Evolutionary conservation across 495 filamentous ascomycete genomes (phyloP).

Genomic region (Xylaria nigripes): DNA sequence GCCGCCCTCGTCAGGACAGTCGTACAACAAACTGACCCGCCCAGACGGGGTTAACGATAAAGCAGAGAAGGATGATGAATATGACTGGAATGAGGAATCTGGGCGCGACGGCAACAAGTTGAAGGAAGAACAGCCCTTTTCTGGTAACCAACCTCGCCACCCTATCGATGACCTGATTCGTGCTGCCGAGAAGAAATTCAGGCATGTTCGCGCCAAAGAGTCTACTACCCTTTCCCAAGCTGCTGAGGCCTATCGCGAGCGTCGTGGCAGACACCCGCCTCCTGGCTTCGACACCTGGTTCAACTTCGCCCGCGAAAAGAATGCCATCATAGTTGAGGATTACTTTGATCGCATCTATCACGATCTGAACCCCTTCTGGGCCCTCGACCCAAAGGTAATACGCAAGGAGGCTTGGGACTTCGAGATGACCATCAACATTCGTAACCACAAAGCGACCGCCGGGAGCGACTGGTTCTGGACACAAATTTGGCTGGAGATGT

Average conservation of each 20-base stretch:
- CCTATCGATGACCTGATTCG: conserved; percentile 42
- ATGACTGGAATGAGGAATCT: neutral
- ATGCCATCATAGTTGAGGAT: conserved; percentile 59
- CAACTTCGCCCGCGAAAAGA: conserved; percentile 50
- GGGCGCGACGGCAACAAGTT: neutral
- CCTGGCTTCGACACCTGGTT: conserved; percentile 67
- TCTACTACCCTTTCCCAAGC: conserved; percentile 47
- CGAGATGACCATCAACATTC: conserved; percentile 53
- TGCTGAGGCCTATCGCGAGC: conserved; percentile 52
- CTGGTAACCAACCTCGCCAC: conserved; percentile 30
- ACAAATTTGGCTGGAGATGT: conserved; percentile 50
- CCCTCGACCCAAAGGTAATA: conserved; percentile 46
- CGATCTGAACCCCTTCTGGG: conserved; percentile 67
- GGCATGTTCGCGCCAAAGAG: conserved; percentile 30
- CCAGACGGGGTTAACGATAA: neutral
- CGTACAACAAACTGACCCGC: neutral
- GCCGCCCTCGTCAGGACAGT: neutral
- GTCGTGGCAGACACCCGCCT: conserved; percentile 62
- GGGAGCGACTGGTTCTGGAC: conserved; percentile 55
- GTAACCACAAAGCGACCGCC: conserved; percentile 47
- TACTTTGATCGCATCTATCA: conserved; percentile 65
- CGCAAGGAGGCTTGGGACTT: conserved; percentile 45
- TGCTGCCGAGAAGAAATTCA: conserved; percentile 35
- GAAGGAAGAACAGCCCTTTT: conserved; percentile 12
- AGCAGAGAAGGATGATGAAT: neutral